A percentile compares a stretch with the other conserved stretches of the same genome.
phyloP scores from a whole-genome alignment of 768 basidiomycete species.

The Leccinum aurantiacum region DNA sequence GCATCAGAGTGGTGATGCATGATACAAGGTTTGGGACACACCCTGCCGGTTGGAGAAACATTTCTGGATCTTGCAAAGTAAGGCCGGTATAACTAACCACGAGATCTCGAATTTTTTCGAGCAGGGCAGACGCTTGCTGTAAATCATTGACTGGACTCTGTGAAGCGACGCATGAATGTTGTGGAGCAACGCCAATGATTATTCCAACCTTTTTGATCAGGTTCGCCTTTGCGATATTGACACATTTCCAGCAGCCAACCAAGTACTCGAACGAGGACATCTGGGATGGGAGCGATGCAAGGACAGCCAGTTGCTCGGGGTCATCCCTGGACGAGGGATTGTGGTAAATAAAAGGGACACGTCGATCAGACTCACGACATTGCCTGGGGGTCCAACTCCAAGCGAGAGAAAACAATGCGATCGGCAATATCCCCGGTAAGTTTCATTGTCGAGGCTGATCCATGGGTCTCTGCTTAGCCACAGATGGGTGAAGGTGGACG shows the following conservation, averaged over 20 bases:
- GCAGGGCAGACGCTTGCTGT: conserved; percentile 55
- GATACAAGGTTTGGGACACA: conserved; percentile 34
- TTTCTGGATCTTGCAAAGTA: conserved; percentile 85
- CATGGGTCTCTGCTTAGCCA: conserved; percentile 6
- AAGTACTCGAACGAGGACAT: conserved; percentile 90
- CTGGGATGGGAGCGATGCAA: conserved; percentile 72
- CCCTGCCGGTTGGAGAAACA: conserved; percentile 90
- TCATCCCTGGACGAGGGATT: conserved; percentile 52
- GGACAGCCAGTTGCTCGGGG: conserved; percentile 67
- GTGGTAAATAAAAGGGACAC: not conserved
- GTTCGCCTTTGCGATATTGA: conserved; percentile 53
- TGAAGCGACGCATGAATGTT: conserved; percentile 36
- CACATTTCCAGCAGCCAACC: conserved; percentile 88
- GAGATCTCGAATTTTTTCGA: conserved; percentile 79
- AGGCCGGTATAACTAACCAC: conserved; percentile 88
- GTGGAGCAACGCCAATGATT: not conserved
- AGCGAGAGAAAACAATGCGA: conserved; percentile 76
- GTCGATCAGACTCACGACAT: conserved; percentile 57
- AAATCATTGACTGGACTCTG: conserved; percentile 59
- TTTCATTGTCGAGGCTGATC: conserved; percentile 37
- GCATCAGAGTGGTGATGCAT: conserved; percentile 4
- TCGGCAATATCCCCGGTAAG: conserved; percentile 65
- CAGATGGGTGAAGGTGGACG: not conserved
- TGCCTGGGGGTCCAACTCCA: conserved; percentile 72
- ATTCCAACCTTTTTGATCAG: conserved; percentile 61